Percentiles rank a stretch among this genome's conserved stretches.
Evolutionary conservation across 1,284 basidiomycete genomes (phyloP).

Genomic region (Cryptococcus sp.): DNA sequence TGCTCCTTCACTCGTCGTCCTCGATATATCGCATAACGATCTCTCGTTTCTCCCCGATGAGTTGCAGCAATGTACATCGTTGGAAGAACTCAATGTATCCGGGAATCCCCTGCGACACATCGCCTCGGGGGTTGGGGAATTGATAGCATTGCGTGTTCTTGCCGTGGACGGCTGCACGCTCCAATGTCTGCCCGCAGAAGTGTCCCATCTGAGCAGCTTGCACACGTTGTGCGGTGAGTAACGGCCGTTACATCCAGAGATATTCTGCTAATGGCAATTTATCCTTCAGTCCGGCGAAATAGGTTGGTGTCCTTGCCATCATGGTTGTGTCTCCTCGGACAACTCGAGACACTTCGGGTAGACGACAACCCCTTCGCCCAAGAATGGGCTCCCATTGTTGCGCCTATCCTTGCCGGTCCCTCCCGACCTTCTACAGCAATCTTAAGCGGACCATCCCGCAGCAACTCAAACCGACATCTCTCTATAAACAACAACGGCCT

Average conservation of each 20-base stretch:
- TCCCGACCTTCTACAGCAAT: neutral
- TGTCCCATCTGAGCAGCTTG: slow-evolving; percentile 69
- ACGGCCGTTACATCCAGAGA: neutral
- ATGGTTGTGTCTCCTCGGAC: slow-evolving; percentile 84
- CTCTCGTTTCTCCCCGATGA: slow-evolving; percentile 76
- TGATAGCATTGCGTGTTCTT: slow-evolving; percentile 77
- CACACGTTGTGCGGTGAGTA: slow-evolving; percentile 75
- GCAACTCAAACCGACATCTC: slow-evolving; percentile 18
- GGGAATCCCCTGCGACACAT: slow-evolving; percentile 82
- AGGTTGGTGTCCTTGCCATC: slow-evolving; percentile 84
- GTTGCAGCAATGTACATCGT: slow-evolving; percentile 70
- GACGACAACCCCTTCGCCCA: slow-evolving; percentile 93
- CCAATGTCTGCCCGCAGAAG: slow-evolving; percentile 66
- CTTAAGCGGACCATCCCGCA: slow-evolving; percentile 2
- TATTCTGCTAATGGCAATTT: slow-evolving; percentile 20
- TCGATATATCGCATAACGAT: slow-evolving; percentile 87
- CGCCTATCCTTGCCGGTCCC: slow-evolving; percentile 58
- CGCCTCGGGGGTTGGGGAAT: slow-evolving; percentile 75
- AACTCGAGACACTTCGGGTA: slow-evolving; percentile 80
- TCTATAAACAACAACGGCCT: slow-evolving; percentile 20
- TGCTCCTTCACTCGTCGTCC: slow-evolving; percentile 72
- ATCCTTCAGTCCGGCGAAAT: slow-evolving; percentile 64
- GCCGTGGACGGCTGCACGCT: slow-evolving; percentile 87
- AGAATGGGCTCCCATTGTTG: slow-evolving; percentile 84
- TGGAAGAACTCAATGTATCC: slow-evolving; percentile 94